Evolutionary conservation across 1,139 yeast genomes (phyloP).

Genomic region (Saccharomyces hybrid): DNA sequence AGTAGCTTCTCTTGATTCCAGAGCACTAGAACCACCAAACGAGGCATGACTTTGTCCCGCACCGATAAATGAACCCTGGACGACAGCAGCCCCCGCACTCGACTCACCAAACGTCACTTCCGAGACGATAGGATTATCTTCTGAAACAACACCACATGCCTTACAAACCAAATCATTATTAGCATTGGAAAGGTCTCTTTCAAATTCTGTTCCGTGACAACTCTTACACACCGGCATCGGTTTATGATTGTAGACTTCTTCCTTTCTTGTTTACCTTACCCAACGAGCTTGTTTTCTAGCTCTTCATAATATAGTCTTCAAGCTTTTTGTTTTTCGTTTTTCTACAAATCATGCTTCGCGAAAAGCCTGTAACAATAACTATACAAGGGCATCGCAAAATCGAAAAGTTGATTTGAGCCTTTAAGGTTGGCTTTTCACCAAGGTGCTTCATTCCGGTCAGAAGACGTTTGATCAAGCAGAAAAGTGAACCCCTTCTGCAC

Average conservation of each 20-base stretch:
- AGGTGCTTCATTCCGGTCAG: neutral
- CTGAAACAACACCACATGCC: conserved; percentile 78
- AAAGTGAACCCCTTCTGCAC: neutral
- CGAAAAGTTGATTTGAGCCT: neutral
- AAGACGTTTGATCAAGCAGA: neutral
- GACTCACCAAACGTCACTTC: conserved; percentile 94
- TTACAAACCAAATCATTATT: conserved; percentile 75
- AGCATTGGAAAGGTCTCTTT: conserved; percentile 47
- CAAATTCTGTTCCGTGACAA: conserved; percentile 44
- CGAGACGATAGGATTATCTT: conserved; percentile 89
- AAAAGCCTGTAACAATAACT: neutral
- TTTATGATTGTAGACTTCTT: neutral
- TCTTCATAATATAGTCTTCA: neutral
- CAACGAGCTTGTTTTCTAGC: neutral
- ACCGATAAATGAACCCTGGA: conserved; percentile 88
- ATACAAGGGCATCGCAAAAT: neutral
- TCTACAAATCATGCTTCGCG: neutral
- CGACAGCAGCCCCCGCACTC: conserved; percentile 88
- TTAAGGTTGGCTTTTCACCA: neutral
- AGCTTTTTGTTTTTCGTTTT: neutral
- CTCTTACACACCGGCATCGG: conserved; percentile 32
- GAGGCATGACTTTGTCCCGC: conserved; percentile 80
- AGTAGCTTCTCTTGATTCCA: conserved; percentile 86
- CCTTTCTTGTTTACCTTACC: neutral
- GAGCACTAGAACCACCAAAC: conserved; percentile 58